Percentiles rank a stretch among this genome's conserved stretches.
Evolutionary conservation across 164 flowering plant species (phyloP).

Genomic region (Paratinospora sagittata): DNA sequence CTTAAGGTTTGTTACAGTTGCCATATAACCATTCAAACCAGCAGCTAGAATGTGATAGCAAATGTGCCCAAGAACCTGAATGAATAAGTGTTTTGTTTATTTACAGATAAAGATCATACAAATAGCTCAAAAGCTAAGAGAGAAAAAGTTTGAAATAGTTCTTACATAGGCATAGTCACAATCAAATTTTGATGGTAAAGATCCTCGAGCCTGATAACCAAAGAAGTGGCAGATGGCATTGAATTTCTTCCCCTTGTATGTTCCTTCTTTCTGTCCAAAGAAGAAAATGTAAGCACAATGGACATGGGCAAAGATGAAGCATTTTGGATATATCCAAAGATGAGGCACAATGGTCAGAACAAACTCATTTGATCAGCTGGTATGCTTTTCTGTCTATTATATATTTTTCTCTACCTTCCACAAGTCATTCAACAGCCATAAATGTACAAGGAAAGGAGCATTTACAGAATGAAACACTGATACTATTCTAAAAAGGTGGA

Average conservation of each 20-base stretch:
- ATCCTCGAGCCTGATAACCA: constrained; percentile 98
- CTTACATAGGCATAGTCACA: constrained; percentile 97
- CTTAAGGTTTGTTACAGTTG: constrained; percentile 87
- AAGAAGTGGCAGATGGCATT: constrained; percentile 99
- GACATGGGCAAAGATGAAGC: background rate
- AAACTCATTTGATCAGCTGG: background rate
- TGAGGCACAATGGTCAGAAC: background rate
- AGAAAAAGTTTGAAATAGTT: constrained; percentile 2
- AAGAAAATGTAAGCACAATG: background rate
- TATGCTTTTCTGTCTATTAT: background rate
- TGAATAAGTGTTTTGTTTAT: constrained; percentile 1
- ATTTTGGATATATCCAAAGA: background rate
- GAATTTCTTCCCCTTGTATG: constrained; percentile 95
- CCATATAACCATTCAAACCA: constrained; percentile 95
- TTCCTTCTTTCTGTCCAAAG: constrained; percentile 84
- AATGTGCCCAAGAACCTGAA: constrained; percentile 94
- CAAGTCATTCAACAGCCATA: background rate
- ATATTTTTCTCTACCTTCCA: background rate
- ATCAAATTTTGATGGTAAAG: constrained; percentile 94
- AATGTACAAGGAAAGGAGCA: background rate
- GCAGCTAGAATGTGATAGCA: constrained; percentile 95
- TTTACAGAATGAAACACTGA: background rate
- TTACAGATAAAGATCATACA: background rate
- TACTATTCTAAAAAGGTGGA: background rate
- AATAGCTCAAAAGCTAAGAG: background rate